phyloP scores from a whole-genome alignment of 352 stramenopile species.

The Sclerospora graminicola region DNA sequence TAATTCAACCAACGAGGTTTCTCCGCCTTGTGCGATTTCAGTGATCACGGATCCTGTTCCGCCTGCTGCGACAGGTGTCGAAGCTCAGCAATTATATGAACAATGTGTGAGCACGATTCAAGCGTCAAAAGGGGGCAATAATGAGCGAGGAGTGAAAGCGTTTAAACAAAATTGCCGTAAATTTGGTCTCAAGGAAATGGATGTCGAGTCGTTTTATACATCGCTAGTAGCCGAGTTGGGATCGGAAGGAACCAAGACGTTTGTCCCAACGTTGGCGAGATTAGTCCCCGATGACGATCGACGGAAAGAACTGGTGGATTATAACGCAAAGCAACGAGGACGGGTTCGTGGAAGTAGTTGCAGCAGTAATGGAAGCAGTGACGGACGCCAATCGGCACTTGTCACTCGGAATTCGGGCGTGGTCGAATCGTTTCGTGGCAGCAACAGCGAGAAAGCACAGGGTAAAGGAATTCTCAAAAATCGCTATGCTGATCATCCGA shows the following conservation, averaged over 20 bases:
- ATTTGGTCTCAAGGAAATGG: slow-evolving; percentile 46
- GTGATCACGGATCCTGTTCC: slow-evolving; percentile 19
- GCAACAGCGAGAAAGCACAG: slow-evolving; percentile 3
- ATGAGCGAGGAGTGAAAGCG: slow-evolving; percentile 40
- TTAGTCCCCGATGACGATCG: slow-evolving; percentile 44
- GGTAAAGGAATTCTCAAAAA: slow-evolving; percentile 49
- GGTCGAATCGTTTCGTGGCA: slow-evolving; percentile 26
- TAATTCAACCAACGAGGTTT: background rate
- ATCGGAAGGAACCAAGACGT: slow-evolving; percentile 21
- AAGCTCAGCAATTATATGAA: slow-evolving; percentile 50
- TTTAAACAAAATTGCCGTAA: slow-evolving; percentile 59
- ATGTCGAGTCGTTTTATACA: slow-evolving; percentile 40
- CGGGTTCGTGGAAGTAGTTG: slow-evolving; percentile 1
- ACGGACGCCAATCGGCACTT: slow-evolving; percentile 9
- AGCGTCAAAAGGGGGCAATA: slow-evolving; percentile 31
- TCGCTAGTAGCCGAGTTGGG: slow-evolving; percentile 44
- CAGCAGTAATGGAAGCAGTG: slow-evolving; percentile 2
- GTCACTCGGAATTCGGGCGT: slow-evolving; percentile 16
- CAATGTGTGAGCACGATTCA: slow-evolving; percentile 49
- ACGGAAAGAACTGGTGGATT: slow-evolving; percentile 39
- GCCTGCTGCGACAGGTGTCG: slow-evolving; percentile 29
- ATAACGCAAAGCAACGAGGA: slow-evolving; percentile 28
- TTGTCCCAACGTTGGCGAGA: slow-evolving; percentile 39
- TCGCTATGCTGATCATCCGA: slow-evolving; percentile 51
- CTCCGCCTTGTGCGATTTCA: background rate